Base-by-base conservation (phyloP, 352 stramenopile genomes). In the Phytophthora pisi region DNA sequence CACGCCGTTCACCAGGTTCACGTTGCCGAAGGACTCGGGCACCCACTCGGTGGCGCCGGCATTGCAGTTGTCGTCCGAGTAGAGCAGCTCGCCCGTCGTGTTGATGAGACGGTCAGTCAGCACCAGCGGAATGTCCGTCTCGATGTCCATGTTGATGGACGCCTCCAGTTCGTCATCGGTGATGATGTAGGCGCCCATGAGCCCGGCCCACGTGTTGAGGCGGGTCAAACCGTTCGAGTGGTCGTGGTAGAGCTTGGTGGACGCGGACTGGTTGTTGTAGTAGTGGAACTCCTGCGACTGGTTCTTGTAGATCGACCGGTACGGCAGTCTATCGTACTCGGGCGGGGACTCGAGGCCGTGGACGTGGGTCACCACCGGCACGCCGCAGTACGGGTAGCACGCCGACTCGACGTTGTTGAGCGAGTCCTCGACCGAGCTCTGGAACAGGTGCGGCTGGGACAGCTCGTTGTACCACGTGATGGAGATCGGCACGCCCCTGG, bases 241-340 rank as follows among this genome's bases (percentile, higher is more conserved):
- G 52, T 89, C 81, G 65, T 89, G 81, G 59, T 89, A 89, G 0
- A 79, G 38, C 57, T 86, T 84, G 18, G 81, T 88, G 8, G 81
- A 84, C 2, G 74, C 70, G 8, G 78, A 84, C 68, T 89, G 81
- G 57, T 81, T 80, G 77, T 89, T 89, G 45, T 74, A 60, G 75
- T 89, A 89, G 20, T 70, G 49, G 50, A 81, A 75, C 30, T 70
- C 64, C 36, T 64, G 62, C 24, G 64, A 82, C 55, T 89, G 78
- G 76, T 89, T 88, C 57, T 74, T 70, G 71, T 86, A 89, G 55
- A 89, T 79, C 20, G 78, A 83, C 45, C 57, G 66, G 31, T 61
- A 70, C 24, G 78, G 81, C 20, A 89, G 57, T 10, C 81, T 78
- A 55, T 89, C 81, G 56, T 75, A 84, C 51, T 68, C 46, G 5